Evolutionary conservation across 2,329 filamentous ascomycete species (phyloP), one percentile per base, ranked within the genome.

Genomic region (Colletotrichum truncatum): DNA sequence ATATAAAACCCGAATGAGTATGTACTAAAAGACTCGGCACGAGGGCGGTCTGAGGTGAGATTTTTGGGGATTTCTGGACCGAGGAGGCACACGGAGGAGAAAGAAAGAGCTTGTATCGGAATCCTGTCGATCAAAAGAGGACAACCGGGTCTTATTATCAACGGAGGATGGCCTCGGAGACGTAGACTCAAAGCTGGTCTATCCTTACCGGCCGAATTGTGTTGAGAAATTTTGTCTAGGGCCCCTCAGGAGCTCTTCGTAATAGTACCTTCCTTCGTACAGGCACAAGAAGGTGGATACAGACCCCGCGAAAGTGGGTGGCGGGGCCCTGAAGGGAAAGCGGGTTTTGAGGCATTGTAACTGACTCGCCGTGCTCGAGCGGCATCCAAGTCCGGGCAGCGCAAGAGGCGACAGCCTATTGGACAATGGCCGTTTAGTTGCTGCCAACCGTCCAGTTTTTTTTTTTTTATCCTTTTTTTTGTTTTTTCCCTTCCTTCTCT

Each of bases 291-390:
- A 41, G n/a, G 60, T 65, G 62, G 62, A 65, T 51, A 32, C 41
- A 41, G 62, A 65, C 62, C 57, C 62, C 62, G 62, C 62, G 62
- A 65, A 43, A 48, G 56, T 65, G 57, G 56, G 62, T 65, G 62
- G 62, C 23, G 57, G 62, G 49, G 56, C 62, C 62, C 28, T 60
- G 62, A 18, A 54, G 32, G 34, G 41, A 43, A 55, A 65, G 57
- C 48, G 56, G 62, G 62, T 61, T 54, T 62, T 28, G 39, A 55
- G 41, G 62, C 62, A 65, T 62, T 65, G 62, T 48, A 54, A 55
- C 49, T 65, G 62, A 65, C 62, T 65, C 62, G 62, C 56, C 49
- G 46, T 45, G 48, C 32, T 39, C 58, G 41, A 18, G 61, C 56
- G 56, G 56, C 57, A 61, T 21, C 56, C 39, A 60, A 12, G n/a